A percentile compares a stretch with the other conserved stretches of the same genome.
phyloP scores from a whole-genome alignment of 2,329 filamentous ascomycete genomes.

The Fusarium sp. region DNA sequence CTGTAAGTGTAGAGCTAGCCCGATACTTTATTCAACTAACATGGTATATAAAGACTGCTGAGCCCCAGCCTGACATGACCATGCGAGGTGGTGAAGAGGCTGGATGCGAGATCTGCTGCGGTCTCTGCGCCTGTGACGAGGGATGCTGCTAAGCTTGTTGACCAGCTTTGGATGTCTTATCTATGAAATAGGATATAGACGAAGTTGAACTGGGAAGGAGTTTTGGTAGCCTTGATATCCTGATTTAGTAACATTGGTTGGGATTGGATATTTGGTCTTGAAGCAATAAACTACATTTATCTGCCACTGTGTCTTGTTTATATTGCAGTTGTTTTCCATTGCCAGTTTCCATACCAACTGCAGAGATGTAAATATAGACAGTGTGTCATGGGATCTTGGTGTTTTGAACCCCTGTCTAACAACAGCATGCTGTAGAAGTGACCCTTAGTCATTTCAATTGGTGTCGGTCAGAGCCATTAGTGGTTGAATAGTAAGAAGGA shows the following conservation, averaged over 20 bases:
- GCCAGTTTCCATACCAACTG: background rate
- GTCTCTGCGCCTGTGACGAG: conserved; percentile 58
- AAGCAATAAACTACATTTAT: conserved; percentile 6
- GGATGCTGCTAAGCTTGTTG: conserved; percentile 52
- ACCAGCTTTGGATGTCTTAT: background rate
- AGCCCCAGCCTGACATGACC: conserved; percentile 57
- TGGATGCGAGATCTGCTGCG: conserved; percentile 59
- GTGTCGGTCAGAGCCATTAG: no score
- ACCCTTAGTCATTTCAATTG: no score
- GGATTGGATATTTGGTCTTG: conserved; percentile 1
- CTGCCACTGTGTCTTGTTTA: background rate
- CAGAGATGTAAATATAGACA: background rate
- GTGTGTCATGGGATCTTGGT: background rate
- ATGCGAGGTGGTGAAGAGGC: conserved; percentile 59
- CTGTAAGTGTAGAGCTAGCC: conserved; percentile 48
- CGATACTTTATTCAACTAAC: background rate
- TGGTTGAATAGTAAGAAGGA: background rate
- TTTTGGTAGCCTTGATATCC: conserved; percentile 28
- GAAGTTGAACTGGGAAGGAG: conserved; percentile 15
- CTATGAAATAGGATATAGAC: background rate
- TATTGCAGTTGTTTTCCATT: background rate
- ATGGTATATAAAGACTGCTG: conserved; percentile 46
- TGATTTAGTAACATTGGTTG: conserved; percentile 14
- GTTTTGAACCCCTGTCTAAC: background rate
- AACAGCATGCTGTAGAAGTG: background rate